Evolutionary conservation across 2,329 filamentous ascomycete genomes (phyloP).

Genomic region (Botrytis cinerea): DNA sequence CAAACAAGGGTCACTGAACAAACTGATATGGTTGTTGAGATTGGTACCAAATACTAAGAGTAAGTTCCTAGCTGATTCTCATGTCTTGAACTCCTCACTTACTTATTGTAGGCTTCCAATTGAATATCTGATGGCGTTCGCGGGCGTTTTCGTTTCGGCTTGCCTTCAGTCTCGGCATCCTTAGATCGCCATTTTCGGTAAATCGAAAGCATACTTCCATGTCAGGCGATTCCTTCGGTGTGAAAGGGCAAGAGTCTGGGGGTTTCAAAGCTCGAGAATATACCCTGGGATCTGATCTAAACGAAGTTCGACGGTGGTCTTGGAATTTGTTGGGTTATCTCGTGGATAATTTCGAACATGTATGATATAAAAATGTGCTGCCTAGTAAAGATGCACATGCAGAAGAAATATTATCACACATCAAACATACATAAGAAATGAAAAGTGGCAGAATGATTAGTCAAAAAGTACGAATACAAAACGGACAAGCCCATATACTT

Average conservation of each 20-base stretch:
- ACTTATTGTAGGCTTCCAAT: neutral
- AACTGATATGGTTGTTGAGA: neutral
- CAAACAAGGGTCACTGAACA: neutral
- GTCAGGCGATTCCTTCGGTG: neutral
- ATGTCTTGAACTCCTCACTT: neutral
- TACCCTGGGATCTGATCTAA: neutral
- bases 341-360: too few relatives aligned
- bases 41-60: neutral
- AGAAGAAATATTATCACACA: neutral
- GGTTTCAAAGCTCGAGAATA: neutral
- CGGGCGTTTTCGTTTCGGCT: neutral
- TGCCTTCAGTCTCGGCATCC: neutral
- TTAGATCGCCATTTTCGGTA: neutral
- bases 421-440: neutral
- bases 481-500: neutral
- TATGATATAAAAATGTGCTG: neutral
- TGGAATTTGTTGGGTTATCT: neutral
- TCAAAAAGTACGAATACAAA: neutral
- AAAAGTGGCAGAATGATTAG: neutral
- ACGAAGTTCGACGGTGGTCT: neutral
- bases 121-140: neutral
- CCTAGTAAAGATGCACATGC: neutral
- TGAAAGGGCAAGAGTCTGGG: neutral
- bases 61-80: neutral
- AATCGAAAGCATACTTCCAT: neutral